A percentile compares a stretch with the other conserved stretches of the same genome.
Conservation (phyloP, 2,329 filamentous ascomycete genomes). For the Aureobasidium sp. region DNA sequence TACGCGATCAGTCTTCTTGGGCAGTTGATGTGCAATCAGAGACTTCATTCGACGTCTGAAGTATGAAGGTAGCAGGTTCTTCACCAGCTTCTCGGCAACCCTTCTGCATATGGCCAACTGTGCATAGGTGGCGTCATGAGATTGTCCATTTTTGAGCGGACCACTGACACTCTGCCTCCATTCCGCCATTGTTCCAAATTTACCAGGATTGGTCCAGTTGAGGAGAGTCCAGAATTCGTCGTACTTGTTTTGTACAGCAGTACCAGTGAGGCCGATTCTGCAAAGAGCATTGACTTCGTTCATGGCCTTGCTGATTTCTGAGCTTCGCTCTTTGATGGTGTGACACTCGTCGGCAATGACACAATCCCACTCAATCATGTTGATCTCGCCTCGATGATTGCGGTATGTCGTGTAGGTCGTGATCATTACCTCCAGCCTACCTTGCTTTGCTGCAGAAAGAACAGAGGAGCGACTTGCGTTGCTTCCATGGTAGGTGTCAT, state of each 20-base stretch:
- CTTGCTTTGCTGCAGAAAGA: constrained; percentile 54
- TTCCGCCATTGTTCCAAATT: constrained; percentile 55
- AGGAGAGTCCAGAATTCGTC: constrained; percentile 93
- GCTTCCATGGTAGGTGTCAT: constrained; percentile 69
- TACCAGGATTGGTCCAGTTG: constrained; percentile 90
- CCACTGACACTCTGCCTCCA: constrained; percentile 73
- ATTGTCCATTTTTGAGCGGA: constrained; percentile 79
- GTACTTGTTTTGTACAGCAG: constrained; percentile 96
- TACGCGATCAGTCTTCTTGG: constrained; percentile 87
- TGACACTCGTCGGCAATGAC: constrained; percentile 94
- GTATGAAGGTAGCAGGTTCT: constrained; percentile 80
- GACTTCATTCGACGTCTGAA: constrained; percentile 91
- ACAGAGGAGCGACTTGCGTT: constrained; percentile 48
- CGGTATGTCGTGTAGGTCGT: constrained; percentile 88
- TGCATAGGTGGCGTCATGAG: constrained; percentile 76
- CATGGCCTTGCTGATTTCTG: constrained; percentile 77
- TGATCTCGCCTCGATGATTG: constrained; percentile 66
- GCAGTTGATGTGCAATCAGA: constrained; percentile 82
- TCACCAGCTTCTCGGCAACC: constrained; percentile 74
- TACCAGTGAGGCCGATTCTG: constrained; percentile 86
- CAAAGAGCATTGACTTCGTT: constrained; percentile 85
- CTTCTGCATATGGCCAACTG: constrained; percentile 74
- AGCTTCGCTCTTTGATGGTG: constrained; percentile 67
- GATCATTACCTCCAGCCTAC: constrained; percentile 80
- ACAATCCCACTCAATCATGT: constrained; percentile 84